Evolutionary conservation across 2,329 filamentous ascomycete genomes (phyloP).

Genomic region (Mycosphaerella sp.): DNA sequence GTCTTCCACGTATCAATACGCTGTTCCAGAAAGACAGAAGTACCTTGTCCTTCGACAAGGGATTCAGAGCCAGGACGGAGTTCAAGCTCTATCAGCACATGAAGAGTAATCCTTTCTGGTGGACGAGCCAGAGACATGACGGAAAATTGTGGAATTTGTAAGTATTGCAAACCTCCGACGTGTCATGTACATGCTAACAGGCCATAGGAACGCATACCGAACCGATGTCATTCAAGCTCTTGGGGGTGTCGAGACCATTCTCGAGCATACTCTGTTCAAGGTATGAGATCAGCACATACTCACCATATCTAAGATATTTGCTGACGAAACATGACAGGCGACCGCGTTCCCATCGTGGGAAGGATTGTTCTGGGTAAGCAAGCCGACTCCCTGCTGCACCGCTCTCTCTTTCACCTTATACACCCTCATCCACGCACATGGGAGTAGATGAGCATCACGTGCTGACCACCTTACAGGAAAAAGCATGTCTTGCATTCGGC

Average conservation of each 20-base stretch:
- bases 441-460: too few species aligned
- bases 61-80: slow-evolving; percentile 88
- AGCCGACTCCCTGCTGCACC: neutral
- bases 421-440: too few species aligned
- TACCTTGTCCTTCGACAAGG: slow-evolving; percentile 96
- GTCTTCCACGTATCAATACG: slow-evolving; percentile 95
- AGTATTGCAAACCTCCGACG: neutral
- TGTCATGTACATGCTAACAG: neutral
- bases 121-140: slow-evolving; percentile 95
- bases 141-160: slow-evolving; percentile 82
- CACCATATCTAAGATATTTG: too few species aligned
- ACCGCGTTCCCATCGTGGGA: slow-evolving; percentile 98
- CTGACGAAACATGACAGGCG: slow-evolving; percentile 40
- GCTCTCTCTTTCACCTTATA: too few species aligned
- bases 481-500: too few species aligned
- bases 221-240: slow-evolving; percentile 96
- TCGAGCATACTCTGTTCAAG: slow-evolving; percentile 69
- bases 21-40: slow-evolving; percentile 98
- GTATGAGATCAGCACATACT: too few species aligned
- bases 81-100: slow-evolving; percentile 99
- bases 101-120: slow-evolving; percentile 99
- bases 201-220: slow-evolving; percentile 56
- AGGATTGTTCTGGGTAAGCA: slow-evolving; percentile 70
- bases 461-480: too few species aligned
- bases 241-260: slow-evolving; percentile 93